Base-by-base conservation (phyloP, 495 filamentous ascomycete genomes). In the Penicillium parvum region DNA sequence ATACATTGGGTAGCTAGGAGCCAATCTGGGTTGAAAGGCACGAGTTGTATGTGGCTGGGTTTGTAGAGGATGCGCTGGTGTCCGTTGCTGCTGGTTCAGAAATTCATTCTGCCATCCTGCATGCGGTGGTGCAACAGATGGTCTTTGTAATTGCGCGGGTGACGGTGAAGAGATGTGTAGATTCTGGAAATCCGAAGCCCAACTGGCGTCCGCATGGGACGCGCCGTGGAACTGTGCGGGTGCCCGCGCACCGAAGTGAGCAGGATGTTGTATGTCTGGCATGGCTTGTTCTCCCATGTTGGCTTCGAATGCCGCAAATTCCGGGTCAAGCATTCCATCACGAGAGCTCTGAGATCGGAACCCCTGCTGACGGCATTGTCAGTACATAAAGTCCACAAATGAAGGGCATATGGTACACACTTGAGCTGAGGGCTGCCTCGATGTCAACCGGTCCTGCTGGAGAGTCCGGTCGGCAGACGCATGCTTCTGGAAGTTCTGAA, bases 401-500 rank as follows among this genome's bases (percentile, higher is more conserved):
- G n/a, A n/a, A 30, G 2, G 2, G 1, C 1, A 37, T 25, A 6
- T 34, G 2, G 12, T 15, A 30, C 5, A 10, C 55, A 85, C 83
- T 60, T 85, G 76, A 32, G 69, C 63, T 7, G 78, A 69, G 12
- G 75, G 64, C 34, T 76, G 71, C 7, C 72, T 74, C 5, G 70
- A 64, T 22, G 66, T 60, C 19, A 88, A 54, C 35, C 87, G 81
- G 55, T 96, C 91, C 63, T 95, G 91, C 53, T 96, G 90, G 30
- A 91, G 73, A 4, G 84, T 83, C 12, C 85, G 74, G 60, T 97
- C 88, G 33, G 81, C 75, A 8, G 82, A 75, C 4, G 81, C 72
- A 66, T 96, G 90, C 51, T 90, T 85, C 52, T 88, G 78, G 52
- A 96, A 84, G 54, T 78, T 86, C 58, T 92, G 85, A 27, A 92